phyloP scores from a whole-genome alignment of 306 rosid genomes.

The Macrotyloma uniflorum region DNA sequence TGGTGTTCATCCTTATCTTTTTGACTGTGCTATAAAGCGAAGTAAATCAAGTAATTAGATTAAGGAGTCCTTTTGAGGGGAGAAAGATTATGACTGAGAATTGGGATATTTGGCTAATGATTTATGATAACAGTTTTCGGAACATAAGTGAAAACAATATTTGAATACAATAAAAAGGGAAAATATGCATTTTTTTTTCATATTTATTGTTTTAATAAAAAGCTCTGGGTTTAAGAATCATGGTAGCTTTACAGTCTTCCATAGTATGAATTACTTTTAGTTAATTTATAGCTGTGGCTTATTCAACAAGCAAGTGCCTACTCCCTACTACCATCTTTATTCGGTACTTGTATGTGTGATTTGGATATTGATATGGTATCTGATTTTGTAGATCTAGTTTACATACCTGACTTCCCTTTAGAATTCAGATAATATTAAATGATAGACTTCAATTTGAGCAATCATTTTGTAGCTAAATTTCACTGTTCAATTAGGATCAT shows the following conservation, averaged over 20 bases:
- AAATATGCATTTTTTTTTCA: not conserved
- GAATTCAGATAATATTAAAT: slow-evolving; percentile 25
- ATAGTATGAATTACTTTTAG: slow-evolving; percentile 20
- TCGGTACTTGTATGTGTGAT: slow-evolving; percentile 2
- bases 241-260: slow-evolving; percentile 34
- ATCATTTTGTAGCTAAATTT: slow-evolving; percentile 36
- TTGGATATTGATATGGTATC: slow-evolving; percentile 26
- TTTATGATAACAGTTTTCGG: slow-evolving; percentile 7
- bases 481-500: slow-evolving; percentile 62
- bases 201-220: slow-evolving; percentile 5
- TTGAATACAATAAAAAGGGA: slow-evolving; percentile 8
- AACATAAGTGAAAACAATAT: slow-evolving; percentile 14
- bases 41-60: not conserved
- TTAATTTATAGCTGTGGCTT: slow-evolving; percentile 28
- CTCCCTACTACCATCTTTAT: slow-evolving; percentile 20
- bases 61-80: not conserved
- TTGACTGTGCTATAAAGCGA: slow-evolving; percentile 15
- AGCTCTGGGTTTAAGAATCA: slow-evolving; percentile 17
- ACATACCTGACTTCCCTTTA: slow-evolving; percentile 21
- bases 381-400: slow-evolving; percentile 29
- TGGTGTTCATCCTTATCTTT: slow-evolving; percentile 27
- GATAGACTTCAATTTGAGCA: slow-evolving; percentile 29
- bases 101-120: slow-evolving; percentile 16
- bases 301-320: not conserved
- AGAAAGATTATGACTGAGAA: slow-evolving; percentile 13